Evolutionary conservation across 2,329 filamentous ascomycete genomes (phyloP).

Genomic region (Monilinia vaccinii-corymbosi): DNA sequence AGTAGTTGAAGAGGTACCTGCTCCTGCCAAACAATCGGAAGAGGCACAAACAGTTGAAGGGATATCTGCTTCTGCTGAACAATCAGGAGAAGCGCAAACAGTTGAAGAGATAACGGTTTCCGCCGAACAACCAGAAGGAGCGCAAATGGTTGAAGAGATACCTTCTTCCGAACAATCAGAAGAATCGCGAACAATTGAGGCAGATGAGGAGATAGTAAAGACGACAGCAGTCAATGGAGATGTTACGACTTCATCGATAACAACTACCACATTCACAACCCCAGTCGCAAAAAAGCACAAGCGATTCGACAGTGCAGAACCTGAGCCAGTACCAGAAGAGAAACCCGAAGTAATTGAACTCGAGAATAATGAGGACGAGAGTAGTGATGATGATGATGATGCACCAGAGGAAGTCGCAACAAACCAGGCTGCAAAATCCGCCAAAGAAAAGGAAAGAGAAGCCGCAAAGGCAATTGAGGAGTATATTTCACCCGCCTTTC

Average conservation of each 20-base stretch:
- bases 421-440: conserved; percentile 19
- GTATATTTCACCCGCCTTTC: conserved; percentile 14
- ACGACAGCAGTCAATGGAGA: neutral
- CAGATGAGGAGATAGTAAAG: neutral
- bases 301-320: conserved; percentile 21
- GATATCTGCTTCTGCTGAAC: no score
- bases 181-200: neutral
- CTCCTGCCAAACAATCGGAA: neutral
- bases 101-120: neutral
- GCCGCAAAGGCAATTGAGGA: conserved; percentile 24
- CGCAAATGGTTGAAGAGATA: no score
- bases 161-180: neutral
- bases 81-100: neutral
- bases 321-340: conserved; percentile 8
- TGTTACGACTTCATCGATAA: neutral
- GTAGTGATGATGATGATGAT: conserved; percentile 29
- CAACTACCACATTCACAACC: neutral
- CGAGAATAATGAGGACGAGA: conserved; percentile 12
- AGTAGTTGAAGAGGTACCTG: conserved; percentile 23
- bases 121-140: no score
- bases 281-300: conserved; percentile 16
- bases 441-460: conserved; percentile 18
- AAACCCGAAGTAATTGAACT: neutral
- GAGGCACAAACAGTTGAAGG: neutral
- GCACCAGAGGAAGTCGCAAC: conserved; percentile 26